A percentile compares a stretch with the other conserved stretches of the same genome.
Evolutionary conservation across 1,284 basidiomycete species (phyloP).

Genomic region (Pascua guehoae): DNA sequence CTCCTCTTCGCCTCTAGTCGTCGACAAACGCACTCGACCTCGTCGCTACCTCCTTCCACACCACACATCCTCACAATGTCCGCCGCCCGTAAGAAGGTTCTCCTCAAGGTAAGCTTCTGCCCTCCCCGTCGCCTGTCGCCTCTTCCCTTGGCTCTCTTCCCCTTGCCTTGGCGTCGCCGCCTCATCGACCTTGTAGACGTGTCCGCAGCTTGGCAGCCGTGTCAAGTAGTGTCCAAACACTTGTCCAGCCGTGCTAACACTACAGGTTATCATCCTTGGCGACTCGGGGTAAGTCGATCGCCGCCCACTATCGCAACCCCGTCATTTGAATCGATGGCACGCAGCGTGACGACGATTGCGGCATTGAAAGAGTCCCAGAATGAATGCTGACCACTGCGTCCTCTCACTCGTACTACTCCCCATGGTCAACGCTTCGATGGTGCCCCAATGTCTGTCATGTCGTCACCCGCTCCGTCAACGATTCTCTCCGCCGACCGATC

Average conservation of each 20-base stretch:
- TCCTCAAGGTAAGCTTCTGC: constrained; percentile 73
- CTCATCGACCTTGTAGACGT: no score
- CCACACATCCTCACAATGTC: constrained; percentile 42
- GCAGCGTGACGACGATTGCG: no score
- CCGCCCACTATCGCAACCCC: background rate
- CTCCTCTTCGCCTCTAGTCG: background rate
- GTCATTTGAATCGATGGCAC: no score
- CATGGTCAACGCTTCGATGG: background rate
- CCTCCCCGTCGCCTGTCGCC: background rate
- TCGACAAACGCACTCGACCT: no score
- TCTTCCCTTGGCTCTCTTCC: background rate
- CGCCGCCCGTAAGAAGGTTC: constrained; percentile 64
- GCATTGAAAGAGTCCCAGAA: no score
- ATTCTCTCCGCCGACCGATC: background rate
- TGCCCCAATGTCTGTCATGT: background rate
- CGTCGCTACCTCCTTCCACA: background rate
- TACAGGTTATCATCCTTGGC: constrained; percentile 92
- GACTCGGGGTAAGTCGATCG: constrained; percentile 78
- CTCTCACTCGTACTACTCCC: background rate
- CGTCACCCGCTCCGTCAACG: background rate
- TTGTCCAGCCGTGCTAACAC: background rate
- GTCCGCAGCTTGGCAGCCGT: no score
- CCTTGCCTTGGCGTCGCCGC: no score
- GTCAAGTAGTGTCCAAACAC: no score
- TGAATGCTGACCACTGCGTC: background rate